Evolutionary conservation across 1,139 yeast species (phyloP), one percentile per base, ranked within the genome.

Genomic region (Eremothecium gossypii): DNA sequence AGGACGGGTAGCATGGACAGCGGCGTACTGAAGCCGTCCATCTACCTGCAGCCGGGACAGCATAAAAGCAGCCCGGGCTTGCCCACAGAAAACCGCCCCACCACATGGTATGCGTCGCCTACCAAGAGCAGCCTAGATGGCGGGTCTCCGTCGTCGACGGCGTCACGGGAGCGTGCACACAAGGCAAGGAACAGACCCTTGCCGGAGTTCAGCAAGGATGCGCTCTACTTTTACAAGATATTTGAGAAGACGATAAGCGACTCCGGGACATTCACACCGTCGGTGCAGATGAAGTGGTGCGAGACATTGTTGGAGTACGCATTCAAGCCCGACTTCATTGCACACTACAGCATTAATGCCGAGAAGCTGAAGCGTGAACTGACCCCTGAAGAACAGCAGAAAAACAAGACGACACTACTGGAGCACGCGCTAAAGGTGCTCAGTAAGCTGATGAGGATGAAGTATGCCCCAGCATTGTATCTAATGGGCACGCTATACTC

Each of bases 401-500:
- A 70, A 45, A 79, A 77, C 53, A 67, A 74, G 41, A 75, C 72
- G 30, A 69, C 70, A 17, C 78, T 82, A 61, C 57, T 70, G n/a
- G 64, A 66, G 30, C 78, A 77, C 39, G 77, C 83, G 0, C 64
- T 74, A 40, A 77, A 77, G 53, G 72, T 77, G 10, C 61, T 78
- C 46, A 77, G 76, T 46, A 75, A 74, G 49, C 62, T 77, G 8
- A 67, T 71, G 2, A 54, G 64, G 39, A 55, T 67, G 44, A 57
- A 70, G 43, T 55, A 64, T 50, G 60, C 71, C 52, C 63, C 79
- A 42, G 83, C 86, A 1, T 61, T 74, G 51, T 76, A 74, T 49
- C 69, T 71, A 44, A 57, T 79, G 47, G 89, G 81, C 1, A 72
- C 80, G 31, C 64, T 77, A 37, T 80, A 76, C 54, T 77, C 84